Evolutionary conservation across 257 asterid genomes (phyloP).

Genomic region (Solanum pimpinellifolium): DNA sequence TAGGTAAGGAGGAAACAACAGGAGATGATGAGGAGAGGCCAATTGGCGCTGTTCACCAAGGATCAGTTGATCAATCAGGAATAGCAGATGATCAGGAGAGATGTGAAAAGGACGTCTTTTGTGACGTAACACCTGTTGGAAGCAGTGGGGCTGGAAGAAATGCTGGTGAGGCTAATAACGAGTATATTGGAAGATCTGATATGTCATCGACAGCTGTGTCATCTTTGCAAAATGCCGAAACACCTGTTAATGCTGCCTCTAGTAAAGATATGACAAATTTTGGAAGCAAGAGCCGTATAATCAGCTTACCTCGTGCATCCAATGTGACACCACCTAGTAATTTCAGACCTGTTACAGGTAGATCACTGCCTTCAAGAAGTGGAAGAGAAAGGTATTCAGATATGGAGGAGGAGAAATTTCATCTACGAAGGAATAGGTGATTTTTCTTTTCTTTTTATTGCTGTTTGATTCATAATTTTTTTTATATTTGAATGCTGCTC

Average conservation of each 20-base stretch:
- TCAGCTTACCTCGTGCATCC: slow-evolving; percentile 61
- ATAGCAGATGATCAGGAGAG: slow-evolving; percentile 13
- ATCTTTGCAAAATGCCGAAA: slow-evolving; percentile 30
- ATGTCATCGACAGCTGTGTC: slow-evolving; percentile 15
- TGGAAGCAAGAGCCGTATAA: slow-evolving; percentile 67
- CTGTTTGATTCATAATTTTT: not conserved
- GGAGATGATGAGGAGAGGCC: slow-evolving; percentile 21
- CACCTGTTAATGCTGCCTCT: slow-evolving; percentile 25
- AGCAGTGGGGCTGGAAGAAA: slow-evolving; percentile 17
- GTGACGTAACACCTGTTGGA: slow-evolving; percentile 19
- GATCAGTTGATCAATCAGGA: slow-evolving; percentile 14
- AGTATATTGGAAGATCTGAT: slow-evolving; percentile 16
- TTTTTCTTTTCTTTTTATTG: slow-evolving; percentile 1
- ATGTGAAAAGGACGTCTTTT: slow-evolving; percentile 15
- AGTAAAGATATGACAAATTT: slow-evolving; percentile 30
- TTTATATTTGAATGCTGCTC: not conserved
- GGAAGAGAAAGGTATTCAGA: slow-evolving; percentile 62
- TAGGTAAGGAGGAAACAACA: slow-evolving; percentile 16
- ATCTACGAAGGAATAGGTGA: slow-evolving; percentile 61
- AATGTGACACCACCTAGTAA: slow-evolving; percentile 26
- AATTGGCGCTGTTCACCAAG: slow-evolving; percentile 11
- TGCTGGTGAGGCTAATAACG: slow-evolving; percentile 21
- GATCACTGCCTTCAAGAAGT: slow-evolving; percentile 31
- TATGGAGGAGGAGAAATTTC: slow-evolving; percentile 37
- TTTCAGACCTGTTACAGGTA: slow-evolving; percentile 35